Evolutionary conservation across 2,329 filamentous ascomycete species (phyloP).

Genomic region (Aspergillus sp.): DNA sequence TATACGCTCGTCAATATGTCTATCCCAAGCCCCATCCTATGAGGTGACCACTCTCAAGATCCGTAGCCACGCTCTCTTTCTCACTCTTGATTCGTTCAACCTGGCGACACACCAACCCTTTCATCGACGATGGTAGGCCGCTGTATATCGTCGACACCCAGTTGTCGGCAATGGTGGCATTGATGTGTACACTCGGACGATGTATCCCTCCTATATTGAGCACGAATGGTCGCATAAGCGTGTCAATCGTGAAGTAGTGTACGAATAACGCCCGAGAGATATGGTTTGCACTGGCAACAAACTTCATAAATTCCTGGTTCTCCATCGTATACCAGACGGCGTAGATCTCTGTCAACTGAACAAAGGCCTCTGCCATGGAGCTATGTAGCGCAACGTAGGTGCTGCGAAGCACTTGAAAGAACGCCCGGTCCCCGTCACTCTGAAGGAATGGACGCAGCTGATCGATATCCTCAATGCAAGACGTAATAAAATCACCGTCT

Average conservation of each 20-base stretch:
- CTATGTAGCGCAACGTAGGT: constrained; percentile 17
- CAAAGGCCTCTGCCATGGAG: constrained; percentile 32
- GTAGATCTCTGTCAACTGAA: constrained; percentile 44
- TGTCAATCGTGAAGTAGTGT: constrained; percentile 49
- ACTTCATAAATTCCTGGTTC: constrained; percentile 42
- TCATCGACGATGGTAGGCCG: constrained; percentile 31
- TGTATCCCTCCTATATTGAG: constrained; percentile 8
- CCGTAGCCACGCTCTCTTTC: not conserved
- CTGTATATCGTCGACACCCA: constrained; percentile 41
- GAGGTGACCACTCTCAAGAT: not conserved
- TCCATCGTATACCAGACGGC: constrained; percentile 40
- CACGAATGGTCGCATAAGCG: constrained; percentile 36
- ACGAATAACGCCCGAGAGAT: constrained; percentile 45
- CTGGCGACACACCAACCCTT: constrained; percentile 34
- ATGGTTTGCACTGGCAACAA: constrained; percentile 44
- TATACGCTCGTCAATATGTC: not conserved
- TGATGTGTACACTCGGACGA: constrained; percentile 1
- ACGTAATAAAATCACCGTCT: constrained; percentile 8
- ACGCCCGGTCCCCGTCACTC: constrained; percentile 28
- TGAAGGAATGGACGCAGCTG: constrained; percentile 24
- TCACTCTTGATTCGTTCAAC: constrained; percentile 2
- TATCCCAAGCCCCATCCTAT: not conserved
- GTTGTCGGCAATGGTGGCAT: constrained; percentile 27
- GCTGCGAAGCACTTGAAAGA: constrained; percentile 21
- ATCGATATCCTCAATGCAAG: constrained; percentile 19